A percentile compares a stretch with the other conserved stretches of the same genome.
These are phyloP conservation scores for Jacaranda mimosifolia DNA, from an alignment of 257 asterid genomes.

Conservation along the genomic window DNA sequence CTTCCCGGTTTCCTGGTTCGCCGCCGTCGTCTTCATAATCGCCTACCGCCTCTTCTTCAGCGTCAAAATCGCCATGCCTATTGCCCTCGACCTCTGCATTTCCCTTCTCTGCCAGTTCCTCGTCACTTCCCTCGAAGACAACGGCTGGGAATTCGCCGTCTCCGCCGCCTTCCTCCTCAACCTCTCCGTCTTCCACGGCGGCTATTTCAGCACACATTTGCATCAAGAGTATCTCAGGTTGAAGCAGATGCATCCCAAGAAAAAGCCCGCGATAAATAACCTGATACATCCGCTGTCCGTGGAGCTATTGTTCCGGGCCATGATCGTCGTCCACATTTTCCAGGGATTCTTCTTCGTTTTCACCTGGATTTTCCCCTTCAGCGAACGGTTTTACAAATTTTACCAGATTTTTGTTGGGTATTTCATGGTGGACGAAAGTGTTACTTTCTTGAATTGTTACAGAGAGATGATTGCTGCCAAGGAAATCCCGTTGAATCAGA, in stretches of 20 bases:
- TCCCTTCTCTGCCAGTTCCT: constrained; percentile 43
- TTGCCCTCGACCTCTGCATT: constrained; percentile 43
- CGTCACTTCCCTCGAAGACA: constrained; percentile 19
- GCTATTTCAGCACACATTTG: constrained; percentile 40
- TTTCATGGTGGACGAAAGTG: constrained; percentile 43
- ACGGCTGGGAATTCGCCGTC: constrained; percentile 42
- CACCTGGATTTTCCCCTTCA: constrained; percentile 48
- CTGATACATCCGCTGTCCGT: constrained; percentile 42
- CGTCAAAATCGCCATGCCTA: constrained; percentile 43
- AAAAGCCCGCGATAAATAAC: constrained; percentile 21
- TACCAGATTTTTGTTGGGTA: constrained; percentile 45
- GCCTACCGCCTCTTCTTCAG: constrained; percentile 43
- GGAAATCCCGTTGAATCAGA: background rate
- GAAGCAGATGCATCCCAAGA: constrained; percentile 39
- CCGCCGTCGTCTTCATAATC: constrained; percentile 42
- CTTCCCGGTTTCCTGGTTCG: constrained; percentile 42
- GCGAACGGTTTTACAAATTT: constrained; percentile 37
- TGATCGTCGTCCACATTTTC: constrained; percentile 38
- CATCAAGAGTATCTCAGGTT: constrained; percentile 30
- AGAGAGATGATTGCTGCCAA: constrained; percentile 39
- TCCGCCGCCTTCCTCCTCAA: constrained; percentile 41
- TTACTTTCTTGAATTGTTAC: constrained; percentile 42
- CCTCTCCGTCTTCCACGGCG: constrained; percentile 41
- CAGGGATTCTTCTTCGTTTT: constrained; percentile 43
- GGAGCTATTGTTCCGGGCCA: constrained; percentile 35